Conservation (phyloP, 257 asterid species). For the Gentiana dahurica region DNA sequence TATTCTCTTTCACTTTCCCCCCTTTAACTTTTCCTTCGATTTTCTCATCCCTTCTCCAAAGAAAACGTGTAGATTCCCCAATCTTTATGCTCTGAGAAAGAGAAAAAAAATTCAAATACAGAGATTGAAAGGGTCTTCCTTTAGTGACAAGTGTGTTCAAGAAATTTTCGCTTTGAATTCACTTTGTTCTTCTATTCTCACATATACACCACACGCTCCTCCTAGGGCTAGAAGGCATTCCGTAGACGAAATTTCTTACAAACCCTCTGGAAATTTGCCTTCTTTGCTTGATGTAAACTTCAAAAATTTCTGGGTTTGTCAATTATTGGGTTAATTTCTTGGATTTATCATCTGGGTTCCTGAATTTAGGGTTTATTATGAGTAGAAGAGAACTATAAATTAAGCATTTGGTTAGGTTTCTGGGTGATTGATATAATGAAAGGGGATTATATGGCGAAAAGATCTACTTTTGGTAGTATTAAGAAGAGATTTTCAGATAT, state of each 20-base stretch:
- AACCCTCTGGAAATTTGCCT: background rate
- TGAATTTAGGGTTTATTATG: background rate
- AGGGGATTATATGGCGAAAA: constrained; percentile 56
- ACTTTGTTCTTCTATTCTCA: background rate
- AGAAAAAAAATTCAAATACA: background rate
- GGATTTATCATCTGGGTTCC: background rate
- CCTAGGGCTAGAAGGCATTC: too few relatives aligned
- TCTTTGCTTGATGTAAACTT: background rate
- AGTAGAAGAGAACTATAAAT: background rate
- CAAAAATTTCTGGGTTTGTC: constrained; percentile 1
- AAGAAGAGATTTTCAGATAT: constrained; percentile 71
- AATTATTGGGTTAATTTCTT: background rate
- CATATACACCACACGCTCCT: too few relatives aligned
- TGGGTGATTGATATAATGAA: constrained; percentile 29
- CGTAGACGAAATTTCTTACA: background rate
- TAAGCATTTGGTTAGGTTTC: background rate
- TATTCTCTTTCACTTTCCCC: constrained; percentile 4
- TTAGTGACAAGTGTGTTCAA: constrained; percentile 15
- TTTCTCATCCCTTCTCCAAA: constrained; percentile 2
- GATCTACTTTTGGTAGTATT: constrained; percentile 64
- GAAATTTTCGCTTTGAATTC: constrained; percentile 9
- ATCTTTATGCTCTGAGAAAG: constrained; percentile 1
- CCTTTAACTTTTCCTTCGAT: constrained; percentile 5
- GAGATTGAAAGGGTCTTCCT: constrained; percentile 5
- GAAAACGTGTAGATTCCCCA: background rate